Conservation (phyloP, 179 eudicot genomes). For the Carnegiea gigantea region DNA sequence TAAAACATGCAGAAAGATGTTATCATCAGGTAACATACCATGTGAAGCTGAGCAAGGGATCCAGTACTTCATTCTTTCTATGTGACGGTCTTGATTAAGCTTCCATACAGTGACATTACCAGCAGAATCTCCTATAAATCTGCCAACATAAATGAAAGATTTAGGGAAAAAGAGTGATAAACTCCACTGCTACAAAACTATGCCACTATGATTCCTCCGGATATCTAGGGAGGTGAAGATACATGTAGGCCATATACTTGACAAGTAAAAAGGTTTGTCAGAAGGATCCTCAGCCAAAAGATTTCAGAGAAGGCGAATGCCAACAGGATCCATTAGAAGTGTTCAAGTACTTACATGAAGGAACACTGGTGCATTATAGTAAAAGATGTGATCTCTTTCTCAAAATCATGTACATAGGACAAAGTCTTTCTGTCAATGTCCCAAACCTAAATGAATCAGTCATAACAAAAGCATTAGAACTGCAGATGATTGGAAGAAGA, state of each 20-base stretch:
- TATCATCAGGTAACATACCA: constrained; percentile 48
- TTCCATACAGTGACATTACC: constrained; percentile 80
- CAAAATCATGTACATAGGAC: constrained; percentile 50
- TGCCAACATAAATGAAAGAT: constrained; percentile 27
- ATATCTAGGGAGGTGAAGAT: not conserved
- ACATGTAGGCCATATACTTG: not conserved
- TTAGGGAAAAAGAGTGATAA: not conserved
- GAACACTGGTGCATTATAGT: constrained; percentile 51
- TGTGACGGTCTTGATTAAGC: constrained; percentile 45
- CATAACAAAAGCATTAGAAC: not conserved
- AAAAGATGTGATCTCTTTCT: constrained; percentile 66
- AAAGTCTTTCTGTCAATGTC: constrained; percentile 59
- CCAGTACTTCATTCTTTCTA: constrained; percentile 67
- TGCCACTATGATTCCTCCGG: not conserved
- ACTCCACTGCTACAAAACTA: not conserved
- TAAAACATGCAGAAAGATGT: not conserved
- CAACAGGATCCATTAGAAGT: not conserved
- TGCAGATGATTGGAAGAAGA: not conserved
- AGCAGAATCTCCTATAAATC: constrained; percentile 73
- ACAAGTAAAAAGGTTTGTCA: not conserved
- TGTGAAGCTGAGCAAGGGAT: constrained; percentile 79
- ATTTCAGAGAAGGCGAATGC: not conserved
- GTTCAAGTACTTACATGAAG: constrained; percentile 58
- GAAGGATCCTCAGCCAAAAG: not conserved
- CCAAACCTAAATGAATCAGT: constrained; percentile 63